phyloP scores from a whole-genome alignment of 352 stramenopile genomes.

The Globisporangium iwayamae region DNA sequence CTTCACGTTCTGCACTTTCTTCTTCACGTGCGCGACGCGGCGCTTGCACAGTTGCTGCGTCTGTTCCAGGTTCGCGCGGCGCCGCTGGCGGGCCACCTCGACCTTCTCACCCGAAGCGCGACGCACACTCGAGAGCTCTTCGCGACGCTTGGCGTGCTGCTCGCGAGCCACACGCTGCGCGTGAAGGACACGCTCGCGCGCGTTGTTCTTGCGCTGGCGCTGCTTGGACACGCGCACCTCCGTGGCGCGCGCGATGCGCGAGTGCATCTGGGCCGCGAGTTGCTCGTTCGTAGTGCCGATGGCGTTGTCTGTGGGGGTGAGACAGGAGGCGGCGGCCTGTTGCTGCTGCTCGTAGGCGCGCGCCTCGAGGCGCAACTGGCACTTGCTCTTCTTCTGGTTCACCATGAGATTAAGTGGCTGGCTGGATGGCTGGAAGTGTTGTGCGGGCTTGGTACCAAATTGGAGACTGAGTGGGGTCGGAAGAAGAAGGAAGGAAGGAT shows the following conservation, averaged over 20 bases:
- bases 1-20: constrained; percentile 56
- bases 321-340: neutral
- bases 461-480: neutral
- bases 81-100: constrained; percentile 42
- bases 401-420: constrained; percentile 27
- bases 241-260: constrained; percentile 46
- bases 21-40: constrained; percentile 36
- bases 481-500: neutral
- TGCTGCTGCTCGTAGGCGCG: constrained; percentile 25
- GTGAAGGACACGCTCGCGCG: constrained; percentile 50
- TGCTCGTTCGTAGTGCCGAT: constrained; percentile 8
- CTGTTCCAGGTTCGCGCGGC: constrained; percentile 35
- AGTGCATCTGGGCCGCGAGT: constrained; percentile 32
- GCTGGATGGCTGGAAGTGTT: neutral
- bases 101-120: constrained; percentile 38
- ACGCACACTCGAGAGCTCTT: constrained; percentile 31
- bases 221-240: constrained; percentile 40
- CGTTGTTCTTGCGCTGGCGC: constrained; percentile 34
- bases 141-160: constrained; percentile 45
- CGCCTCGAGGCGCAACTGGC: constrained; percentile 65
- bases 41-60: constrained; percentile 47
- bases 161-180: constrained; percentile 50
- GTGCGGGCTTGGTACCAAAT: constrained; percentile 4
- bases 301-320: neutral
- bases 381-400: constrained; percentile 63